A percentile compares a stretch with the other conserved stretches of the same genome.
Evolutionary conservation across 192 early-diverging fungal genomes (phyloP).

Genomic region (Coemansia sp.): DNA sequence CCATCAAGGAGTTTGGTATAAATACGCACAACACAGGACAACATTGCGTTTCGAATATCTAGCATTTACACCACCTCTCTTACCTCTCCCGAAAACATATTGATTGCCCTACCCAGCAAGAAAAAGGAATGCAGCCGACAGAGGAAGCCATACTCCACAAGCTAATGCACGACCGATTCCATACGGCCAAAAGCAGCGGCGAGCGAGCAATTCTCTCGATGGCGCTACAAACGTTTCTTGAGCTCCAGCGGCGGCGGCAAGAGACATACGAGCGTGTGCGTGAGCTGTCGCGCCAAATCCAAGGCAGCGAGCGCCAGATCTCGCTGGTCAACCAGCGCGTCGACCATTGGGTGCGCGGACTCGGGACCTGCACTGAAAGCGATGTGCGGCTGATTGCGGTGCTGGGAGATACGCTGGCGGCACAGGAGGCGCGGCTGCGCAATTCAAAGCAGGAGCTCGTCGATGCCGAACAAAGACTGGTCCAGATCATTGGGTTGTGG

Average conservation of each 20-base stretch:
- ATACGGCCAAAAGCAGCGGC: constrained; percentile 14
- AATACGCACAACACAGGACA: no score
- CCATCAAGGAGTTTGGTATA: no score
- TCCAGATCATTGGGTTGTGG: constrained; percentile 17
- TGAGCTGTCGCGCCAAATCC: constrained; percentile 19
- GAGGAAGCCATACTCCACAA: constrained; percentile 38
- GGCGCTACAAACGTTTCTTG: constrained; percentile 17
- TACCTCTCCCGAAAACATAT: no score
- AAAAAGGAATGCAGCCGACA: constrained; percentile 8
- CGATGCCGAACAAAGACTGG: constrained; percentile 21
- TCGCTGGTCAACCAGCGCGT: background rate
- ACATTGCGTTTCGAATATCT: no score
- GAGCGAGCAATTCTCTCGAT: constrained; percentile 30
- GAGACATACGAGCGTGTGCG: constrained; percentile 16
- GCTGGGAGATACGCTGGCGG: constrained; percentile 9
- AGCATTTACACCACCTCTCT: no score
- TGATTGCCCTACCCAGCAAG: no score
- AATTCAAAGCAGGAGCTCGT: constrained; percentile 21
- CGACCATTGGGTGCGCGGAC: constrained; percentile 18
- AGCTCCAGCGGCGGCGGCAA: constrained; percentile 20
- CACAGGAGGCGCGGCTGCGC: constrained; percentile 23
- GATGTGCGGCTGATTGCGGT: constrained; percentile 19
- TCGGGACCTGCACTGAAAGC: constrained; percentile 6
- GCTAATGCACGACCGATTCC: constrained; percentile 32
- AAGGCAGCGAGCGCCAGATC: constrained; percentile 29